A percentile compares a stretch with the other conserved stretches of the same genome.
phyloP scores from a whole-genome alignment of 2,329 filamentous ascomycete genomes.

The Aspergillus unguis region DNA sequence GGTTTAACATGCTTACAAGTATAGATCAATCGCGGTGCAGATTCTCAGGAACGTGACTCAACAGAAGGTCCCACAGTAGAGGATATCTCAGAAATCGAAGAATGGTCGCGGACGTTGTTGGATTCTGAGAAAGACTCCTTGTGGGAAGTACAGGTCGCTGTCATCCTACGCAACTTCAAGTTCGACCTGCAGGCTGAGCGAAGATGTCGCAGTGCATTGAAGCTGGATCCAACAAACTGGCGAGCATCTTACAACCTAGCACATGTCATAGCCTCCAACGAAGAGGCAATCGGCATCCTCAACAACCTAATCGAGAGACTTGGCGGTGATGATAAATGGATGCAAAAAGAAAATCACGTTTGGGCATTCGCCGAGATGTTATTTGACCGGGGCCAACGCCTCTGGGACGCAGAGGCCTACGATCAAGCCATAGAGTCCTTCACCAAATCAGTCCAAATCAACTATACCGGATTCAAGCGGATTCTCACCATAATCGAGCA shows the following conservation, averaged over 20 bases:
- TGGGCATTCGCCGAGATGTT: slow-evolving; percentile 15
- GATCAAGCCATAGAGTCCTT: slow-evolving; percentile 13
- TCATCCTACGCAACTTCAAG: slow-evolving; percentile 16
- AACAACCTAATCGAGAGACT: slow-evolving; percentile 6
- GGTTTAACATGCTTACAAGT: background rate
- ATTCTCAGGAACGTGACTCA: background rate
- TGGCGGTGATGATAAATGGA: slow-evolving; percentile 11
- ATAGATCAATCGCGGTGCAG: background rate
- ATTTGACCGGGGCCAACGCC: slow-evolving; percentile 16
- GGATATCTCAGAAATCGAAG: slow-evolving; percentile 13
- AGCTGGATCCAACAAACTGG: slow-evolving; percentile 21
- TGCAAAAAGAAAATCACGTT: slow-evolving; percentile 3
- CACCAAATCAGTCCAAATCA: slow-evolving; percentile 7
- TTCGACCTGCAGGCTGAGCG: slow-evolving; percentile 17
- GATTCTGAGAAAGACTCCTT: slow-evolving; percentile 12
- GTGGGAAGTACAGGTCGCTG: slow-evolving; percentile 24
- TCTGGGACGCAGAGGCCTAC: slow-evolving; percentile 12
- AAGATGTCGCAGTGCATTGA: slow-evolving; percentile 19
- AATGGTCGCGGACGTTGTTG: slow-evolving; percentile 12
- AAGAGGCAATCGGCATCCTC: slow-evolving; percentile 16
- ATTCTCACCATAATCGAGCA: slow-evolving; percentile 11
- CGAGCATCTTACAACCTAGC: slow-evolving; percentile 22
- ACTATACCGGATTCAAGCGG: slow-evolving; percentile 12
- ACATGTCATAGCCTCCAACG: slow-evolving; percentile 14
- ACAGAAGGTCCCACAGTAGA: slow-evolving; percentile 1